Evolutionary conservation across 495 filamentous ascomycete species (phyloP).

Genomic region (Penicillium fimorum): DNA sequence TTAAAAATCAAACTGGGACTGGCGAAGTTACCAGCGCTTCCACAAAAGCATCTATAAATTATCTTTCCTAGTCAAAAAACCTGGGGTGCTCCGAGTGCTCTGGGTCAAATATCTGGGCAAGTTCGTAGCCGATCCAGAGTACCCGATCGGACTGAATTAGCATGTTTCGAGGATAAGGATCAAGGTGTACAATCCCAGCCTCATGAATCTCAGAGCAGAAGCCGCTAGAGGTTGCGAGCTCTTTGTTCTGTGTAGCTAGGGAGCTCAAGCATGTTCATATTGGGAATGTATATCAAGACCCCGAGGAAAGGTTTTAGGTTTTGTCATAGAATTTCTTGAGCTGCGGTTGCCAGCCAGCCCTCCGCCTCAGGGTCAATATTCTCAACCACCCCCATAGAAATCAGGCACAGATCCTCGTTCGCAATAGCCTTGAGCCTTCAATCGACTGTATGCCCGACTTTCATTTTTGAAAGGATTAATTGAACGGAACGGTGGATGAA

Average conservation of each 20-base stretch:
- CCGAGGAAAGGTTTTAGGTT: neutral
- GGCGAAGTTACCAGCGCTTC: neutral
- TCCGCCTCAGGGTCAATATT: neutral
- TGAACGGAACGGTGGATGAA: neutral
- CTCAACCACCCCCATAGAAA: neutral
- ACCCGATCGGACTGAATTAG: neutral
- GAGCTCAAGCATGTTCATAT: neutral
- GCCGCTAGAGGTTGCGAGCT: neutral
- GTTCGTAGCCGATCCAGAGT: neutral
- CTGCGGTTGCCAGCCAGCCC: neutral
- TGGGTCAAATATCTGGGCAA: neutral
- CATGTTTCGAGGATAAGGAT: neutral
- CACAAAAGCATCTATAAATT: neutral
- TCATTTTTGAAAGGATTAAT: neutral
- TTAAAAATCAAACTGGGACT: neutral
- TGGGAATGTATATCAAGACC: neutral
- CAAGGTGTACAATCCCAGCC: neutral
- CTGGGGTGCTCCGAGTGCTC: neutral
- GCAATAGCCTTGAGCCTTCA: neutral
- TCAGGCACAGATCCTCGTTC: neutral
- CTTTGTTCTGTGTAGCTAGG: neutral
- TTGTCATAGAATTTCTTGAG: neutral
- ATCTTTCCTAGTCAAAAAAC: neutral
- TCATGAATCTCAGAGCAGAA: neutral
- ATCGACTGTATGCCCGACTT: neutral